Evolutionary conservation across 768 basidiomycete genomes (phyloP).

Genomic region (Lyophyllum atratum): DNA sequence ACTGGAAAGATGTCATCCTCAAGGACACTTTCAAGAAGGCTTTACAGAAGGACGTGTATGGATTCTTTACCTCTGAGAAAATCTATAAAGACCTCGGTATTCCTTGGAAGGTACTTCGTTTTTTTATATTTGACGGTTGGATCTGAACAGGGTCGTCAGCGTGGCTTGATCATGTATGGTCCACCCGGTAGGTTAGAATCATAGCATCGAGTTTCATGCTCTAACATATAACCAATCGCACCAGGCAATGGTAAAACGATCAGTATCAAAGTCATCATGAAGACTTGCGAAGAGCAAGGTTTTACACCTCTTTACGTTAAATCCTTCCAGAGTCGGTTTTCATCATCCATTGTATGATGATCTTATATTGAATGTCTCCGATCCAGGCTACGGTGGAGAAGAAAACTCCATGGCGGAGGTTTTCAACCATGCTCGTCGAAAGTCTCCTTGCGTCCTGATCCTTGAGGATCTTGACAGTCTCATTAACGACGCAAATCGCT

Average conservation of each 20-base stretch:
- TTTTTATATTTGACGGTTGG: not conserved
- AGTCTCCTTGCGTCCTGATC: conserved; percentile 66
- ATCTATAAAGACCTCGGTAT: conserved; percentile 75
- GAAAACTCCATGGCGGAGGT: conserved; percentile 66
- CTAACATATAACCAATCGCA: not conserved
- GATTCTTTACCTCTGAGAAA: conserved; percentile 76
- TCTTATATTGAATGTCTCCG: not conserved
- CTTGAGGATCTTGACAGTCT: conserved; percentile 70
- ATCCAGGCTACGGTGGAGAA: conserved; percentile 59
- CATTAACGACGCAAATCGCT: conserved; percentile 76
- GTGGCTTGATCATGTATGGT: conserved; percentile 82
- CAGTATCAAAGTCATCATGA: conserved; percentile 82
- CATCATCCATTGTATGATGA: not conserved
- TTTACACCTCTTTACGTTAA: conserved; percentile 80
- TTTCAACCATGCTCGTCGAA: conserved; percentile 72
- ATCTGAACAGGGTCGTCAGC: conserved; percentile 37
- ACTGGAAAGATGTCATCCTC: conserved; percentile 77
- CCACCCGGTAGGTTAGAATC: conserved; percentile 56
- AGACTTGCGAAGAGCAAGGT: conserved; percentile 59
- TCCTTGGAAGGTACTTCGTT: conserved; percentile 71
- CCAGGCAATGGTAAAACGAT: conserved; percentile 85
- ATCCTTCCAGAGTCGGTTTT: conserved; percentile 62
- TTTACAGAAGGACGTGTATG: conserved; percentile 73
- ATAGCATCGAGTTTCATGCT: not conserved
- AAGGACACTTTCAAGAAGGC: conserved; percentile 67